Evolutionary conservation across 352 stramenopile genomes (phyloP), one percentile per base, ranked within the genome.

Genomic region (Phytophthora fragariaefolia): DNA sequence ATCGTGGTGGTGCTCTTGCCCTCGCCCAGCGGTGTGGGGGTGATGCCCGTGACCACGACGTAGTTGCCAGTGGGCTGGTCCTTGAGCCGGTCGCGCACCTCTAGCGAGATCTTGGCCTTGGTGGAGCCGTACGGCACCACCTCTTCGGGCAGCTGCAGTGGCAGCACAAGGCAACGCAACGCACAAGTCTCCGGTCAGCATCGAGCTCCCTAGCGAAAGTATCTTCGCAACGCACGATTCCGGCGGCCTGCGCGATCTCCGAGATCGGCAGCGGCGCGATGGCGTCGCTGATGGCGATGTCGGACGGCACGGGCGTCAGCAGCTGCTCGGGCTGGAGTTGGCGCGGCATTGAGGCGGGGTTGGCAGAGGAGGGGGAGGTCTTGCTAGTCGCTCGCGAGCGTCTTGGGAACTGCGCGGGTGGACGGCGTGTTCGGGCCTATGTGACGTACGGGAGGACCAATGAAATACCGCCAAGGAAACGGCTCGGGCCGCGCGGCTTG

Each of bases 1-100:
- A 98, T 98, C 2, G 97, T 99, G 7, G 97, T 99, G n/a, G 98
- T 99, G 58, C 91, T 99, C 76, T 99, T 99, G 58, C 97, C 97
- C 76, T 99, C 97, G 6, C 97, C 97, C 10, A 99, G 78, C 6
- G 97, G 97, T 24, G 97, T 99, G 5, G 97, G 97, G 63, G 98
- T 99, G 72, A 99, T 99, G 26, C 97, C 97, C 47, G 93, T 97
- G 4, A 98, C 89, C 9, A 99, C 95, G 24, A 99, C 92, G 74
- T 99, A 99, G 81, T 99, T 98, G 57, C 95, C 97, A 54, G 98
- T 92, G 2, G 82, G 73, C 20, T 79, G 68, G 62, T 93, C 80
- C 49, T 91, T 84, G 34, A 99, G 83, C 36, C 95, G 90, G 57
- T 98, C 82, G 28, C 92, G 90, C 60, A 98, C 88, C 7, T 59